These are phyloP conservation scores for Yarrowia osloensis DNA, from an alignment of 805 yeast genomes.

Conservation along the genomic window DNA sequence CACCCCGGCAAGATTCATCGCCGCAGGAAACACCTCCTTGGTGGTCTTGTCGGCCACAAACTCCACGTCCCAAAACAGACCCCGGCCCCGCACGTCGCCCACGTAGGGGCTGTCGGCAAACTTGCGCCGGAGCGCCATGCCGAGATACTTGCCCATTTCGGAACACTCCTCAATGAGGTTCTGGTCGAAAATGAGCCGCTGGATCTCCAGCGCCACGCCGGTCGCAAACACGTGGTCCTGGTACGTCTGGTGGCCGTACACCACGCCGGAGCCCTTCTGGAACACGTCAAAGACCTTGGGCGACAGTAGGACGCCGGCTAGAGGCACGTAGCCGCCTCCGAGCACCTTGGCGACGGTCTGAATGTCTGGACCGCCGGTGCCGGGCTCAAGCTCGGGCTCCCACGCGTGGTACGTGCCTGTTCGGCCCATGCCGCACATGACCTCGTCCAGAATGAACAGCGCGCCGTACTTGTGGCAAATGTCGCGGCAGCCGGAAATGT, in stretches of 20 bases:
- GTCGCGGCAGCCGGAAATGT: slow-evolving; percentile 50
- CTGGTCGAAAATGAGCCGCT: slow-evolving; percentile 45
- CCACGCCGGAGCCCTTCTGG: slow-evolving; percentile 46
- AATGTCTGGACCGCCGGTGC: slow-evolving; percentile 48
- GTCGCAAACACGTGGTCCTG: slow-evolving; percentile 53
- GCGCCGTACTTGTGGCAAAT: slow-evolving; percentile 57
- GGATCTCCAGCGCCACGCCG: slow-evolving; percentile 48
- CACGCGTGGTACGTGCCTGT: slow-evolving; percentile 53
- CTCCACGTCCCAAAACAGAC: slow-evolving; percentile 62
- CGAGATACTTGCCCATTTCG: slow-evolving; percentile 49
- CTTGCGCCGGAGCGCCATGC: slow-evolving; percentile 44
- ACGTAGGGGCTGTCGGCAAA: slow-evolving; percentile 46
- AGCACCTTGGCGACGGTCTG: slow-evolving; percentile 54
- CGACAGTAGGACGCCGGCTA: slow-evolving; percentile 51
- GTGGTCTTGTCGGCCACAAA: slow-evolving; percentile 56
- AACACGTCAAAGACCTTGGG: slow-evolving; percentile 47
- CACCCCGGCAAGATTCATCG: slow-evolving; percentile 18
- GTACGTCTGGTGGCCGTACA: slow-evolving; percentile 53
- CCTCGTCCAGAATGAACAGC: slow-evolving; percentile 55
- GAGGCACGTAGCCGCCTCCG: slow-evolving; percentile 51
- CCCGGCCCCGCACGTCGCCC: slow-evolving; percentile 66
- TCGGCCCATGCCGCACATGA: slow-evolving; percentile 61
- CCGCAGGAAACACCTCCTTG: slow-evolving; percentile 47
- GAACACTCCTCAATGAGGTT: slow-evolving; percentile 48
- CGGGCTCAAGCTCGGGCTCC: slow-evolving; percentile 47